A percentile compares a stretch with the other conserved stretches of the same genome.
Evolutionary conservation across 176 grass and related monocot species (phyloP).

Genomic region (Chloris gayana): DNA sequence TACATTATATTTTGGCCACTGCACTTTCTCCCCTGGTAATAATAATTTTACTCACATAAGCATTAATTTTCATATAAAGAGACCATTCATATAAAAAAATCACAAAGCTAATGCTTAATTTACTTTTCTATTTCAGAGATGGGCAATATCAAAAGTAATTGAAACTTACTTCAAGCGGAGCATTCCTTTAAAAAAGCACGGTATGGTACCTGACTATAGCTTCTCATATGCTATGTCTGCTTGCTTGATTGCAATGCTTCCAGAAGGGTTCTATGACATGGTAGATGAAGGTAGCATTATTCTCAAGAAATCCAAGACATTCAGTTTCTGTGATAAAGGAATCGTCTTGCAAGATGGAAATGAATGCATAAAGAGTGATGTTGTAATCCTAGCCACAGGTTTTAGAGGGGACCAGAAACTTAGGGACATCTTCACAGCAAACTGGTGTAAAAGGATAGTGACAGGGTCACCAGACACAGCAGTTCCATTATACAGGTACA

Average conservation of each 20-base stretch:
- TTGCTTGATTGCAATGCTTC: constrained; percentile 76
- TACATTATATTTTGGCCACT: constrained; percentile 57
- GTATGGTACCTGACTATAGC: constrained; percentile 91
- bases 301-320: constrained; percentile 70
- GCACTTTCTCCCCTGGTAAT: constrained; percentile 72
- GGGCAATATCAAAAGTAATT: constrained; percentile 65
- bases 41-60: background rate
- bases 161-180: constrained; percentile 64
- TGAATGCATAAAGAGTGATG: constrained; percentile 55
- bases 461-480: constrained; percentile 57
- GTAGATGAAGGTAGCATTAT: constrained; percentile 87
- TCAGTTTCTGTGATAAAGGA: constrained; percentile 69
- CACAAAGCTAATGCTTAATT: constrained; percentile 31
- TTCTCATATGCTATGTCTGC: constrained; percentile 70
- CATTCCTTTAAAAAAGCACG: constrained; percentile 77
- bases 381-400: constrained; percentile 87
- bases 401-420: constrained; percentile 93
- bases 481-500: constrained; percentile 78
- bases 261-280: constrained; percentile 75
- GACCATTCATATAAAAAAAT: constrained; percentile 6
- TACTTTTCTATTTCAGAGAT: constrained; percentile 63
- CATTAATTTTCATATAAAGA: constrained; percentile 22
- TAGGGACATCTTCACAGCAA: constrained; percentile 70
- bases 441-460: constrained; percentile 64
- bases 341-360: constrained; percentile 63